These are phyloP conservation scores for Cladosporium sp. DNA, from an alignment of 2,329 filamentous ascomycete species.

Conservation along the genomic window DNA sequence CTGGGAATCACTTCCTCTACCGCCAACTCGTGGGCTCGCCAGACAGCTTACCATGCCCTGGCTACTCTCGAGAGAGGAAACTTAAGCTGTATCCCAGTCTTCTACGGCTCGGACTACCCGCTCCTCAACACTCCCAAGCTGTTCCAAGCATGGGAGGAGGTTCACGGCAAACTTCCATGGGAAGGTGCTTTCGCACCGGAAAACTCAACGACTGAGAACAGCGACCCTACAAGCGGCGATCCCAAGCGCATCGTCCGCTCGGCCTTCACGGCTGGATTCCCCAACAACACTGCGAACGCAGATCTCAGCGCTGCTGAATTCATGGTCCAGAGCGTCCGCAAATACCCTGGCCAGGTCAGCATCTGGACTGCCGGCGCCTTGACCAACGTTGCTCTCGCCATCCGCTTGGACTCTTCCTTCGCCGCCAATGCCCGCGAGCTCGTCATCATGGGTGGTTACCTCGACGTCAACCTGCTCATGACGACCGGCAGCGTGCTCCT, in stretches of 20 bases:
- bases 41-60: conserved; percentile 48
- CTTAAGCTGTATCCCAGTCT: conserved; percentile 51
- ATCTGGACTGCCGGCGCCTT: conserved; percentile 51
- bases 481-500: conserved; percentile 32
- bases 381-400: conserved; percentile 53
- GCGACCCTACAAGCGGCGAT: conserved; percentile 49
- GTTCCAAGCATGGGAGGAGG: conserved; percentile 47
- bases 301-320: conserved; percentile 46
- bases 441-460: conserved; percentile 53
- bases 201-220: conserved; percentile 45
- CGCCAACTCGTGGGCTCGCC: conserved; percentile 49
- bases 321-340: conserved; percentile 48
- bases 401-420: conserved; percentile 49
- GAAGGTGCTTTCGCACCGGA: conserved; percentile 48
- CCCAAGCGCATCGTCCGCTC: conserved; percentile 43
- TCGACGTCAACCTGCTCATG: conserved; percentile 42
- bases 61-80: conserved; percentile 50
- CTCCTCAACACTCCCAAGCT: conserved; percentile 48
- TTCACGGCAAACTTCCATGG: conserved; percentile 49
- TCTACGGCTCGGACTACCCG: conserved; percentile 49
- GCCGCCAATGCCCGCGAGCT: conserved; percentile 49
- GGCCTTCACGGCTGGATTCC: conserved; percentile 50
- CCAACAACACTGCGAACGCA: conserved; percentile 44
- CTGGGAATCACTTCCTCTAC: conserved; percentile 46
- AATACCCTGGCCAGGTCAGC: conserved; percentile 52